Evolutionary conservation across 305 asterid genomes (phyloP), one percentile per base, ranked within the genome.

Genomic region (Fraxinus sp.): DNA sequence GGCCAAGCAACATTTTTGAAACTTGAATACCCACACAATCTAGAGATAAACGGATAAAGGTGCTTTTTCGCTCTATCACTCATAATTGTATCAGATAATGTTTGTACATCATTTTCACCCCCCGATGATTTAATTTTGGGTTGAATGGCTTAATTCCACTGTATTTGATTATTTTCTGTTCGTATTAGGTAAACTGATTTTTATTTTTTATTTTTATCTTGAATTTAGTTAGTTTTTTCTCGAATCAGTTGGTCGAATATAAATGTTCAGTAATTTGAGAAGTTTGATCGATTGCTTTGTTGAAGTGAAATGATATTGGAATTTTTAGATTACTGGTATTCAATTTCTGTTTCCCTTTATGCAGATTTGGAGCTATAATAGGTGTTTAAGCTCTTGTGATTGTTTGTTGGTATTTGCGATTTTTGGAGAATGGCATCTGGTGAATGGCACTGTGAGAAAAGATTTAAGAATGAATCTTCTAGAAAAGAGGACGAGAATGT

Each of bases 401-500:
- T 7, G 30, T 62, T 62, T 62, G 32, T 66, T 66, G 14, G 71
- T 62, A 22, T 62, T 62, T 62, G 5, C 32, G 13, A 84, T 79
- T 39, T 78, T 86, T 41, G 81, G 80, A 86, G 83, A 85, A 93
- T 91, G 96, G 94, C 82, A 13, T 78, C 88, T 64, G 86, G 83
- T 49, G 87, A 83, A 52, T 91, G 97, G 99, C 88, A 84, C 87
- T 87, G 94, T 52, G 97, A 94, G 81, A 87, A 89, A 83, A 92
- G 98, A 81, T 81, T 80, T 22, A 90, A 89, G 87, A 79, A 68
- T 32, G 98, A 91, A 2, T 88, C 98, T 44, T 86, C 89, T 80
- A 57, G 87, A 3, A 83, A 86, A 80, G 91, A 85, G 1, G 83
- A 84, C 28, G 93, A 87, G 81, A 89, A 80, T 88, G 89, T 81